Evolutionary conservation across 352 stramenopile genomes (phyloP).

Genomic region (Pythium monospermum): DNA sequence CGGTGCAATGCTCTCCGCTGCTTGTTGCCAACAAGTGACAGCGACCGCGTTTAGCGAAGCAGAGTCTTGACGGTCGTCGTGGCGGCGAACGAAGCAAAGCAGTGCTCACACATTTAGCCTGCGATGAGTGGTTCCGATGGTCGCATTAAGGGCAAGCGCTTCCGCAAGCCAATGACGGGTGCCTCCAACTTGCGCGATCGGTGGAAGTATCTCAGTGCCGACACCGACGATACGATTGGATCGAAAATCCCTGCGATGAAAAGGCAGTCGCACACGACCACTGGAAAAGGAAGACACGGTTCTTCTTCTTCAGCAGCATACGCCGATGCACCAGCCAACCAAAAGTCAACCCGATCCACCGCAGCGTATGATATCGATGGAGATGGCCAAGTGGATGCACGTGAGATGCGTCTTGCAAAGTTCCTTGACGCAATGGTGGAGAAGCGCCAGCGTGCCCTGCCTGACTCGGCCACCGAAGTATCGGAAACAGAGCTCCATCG

Average conservation of each 20-base stretch:
- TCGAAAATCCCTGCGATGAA: no score
- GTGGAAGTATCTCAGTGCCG: constrained; percentile 49
- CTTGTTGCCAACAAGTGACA: background rate
- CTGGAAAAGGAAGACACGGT: no score
- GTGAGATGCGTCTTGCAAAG: constrained; percentile 62
- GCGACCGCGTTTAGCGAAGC: background rate
- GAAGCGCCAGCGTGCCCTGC: constrained; percentile 13
- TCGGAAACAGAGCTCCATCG: constrained; percentile 33
- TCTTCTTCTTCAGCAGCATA: no score
- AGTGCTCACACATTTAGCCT: background rate
- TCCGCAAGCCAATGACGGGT: constrained; percentile 43
- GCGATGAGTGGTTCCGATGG: constrained; percentile 26
- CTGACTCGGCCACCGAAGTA: background rate
- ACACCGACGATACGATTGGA: constrained; percentile 42
- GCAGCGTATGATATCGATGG: constrained; percentile 60
- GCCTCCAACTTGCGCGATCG: constrained; percentile 44
- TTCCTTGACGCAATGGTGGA: constrained; percentile 54
- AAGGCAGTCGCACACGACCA: no score
- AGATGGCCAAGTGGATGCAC: constrained; percentile 56
- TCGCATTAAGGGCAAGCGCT: constrained; percentile 47
- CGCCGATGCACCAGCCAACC: constrained; percentile 13
- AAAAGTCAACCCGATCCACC: constrained; percentile 10
- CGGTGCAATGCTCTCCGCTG: no score
- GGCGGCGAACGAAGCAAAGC: background rate
- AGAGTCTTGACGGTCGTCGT: no score